Evolutionary conservation across 164 flowering plant species (phyloP), one percentile per base, ranked within the genome.

Genomic region (Pachysandra terminalis): DNA sequence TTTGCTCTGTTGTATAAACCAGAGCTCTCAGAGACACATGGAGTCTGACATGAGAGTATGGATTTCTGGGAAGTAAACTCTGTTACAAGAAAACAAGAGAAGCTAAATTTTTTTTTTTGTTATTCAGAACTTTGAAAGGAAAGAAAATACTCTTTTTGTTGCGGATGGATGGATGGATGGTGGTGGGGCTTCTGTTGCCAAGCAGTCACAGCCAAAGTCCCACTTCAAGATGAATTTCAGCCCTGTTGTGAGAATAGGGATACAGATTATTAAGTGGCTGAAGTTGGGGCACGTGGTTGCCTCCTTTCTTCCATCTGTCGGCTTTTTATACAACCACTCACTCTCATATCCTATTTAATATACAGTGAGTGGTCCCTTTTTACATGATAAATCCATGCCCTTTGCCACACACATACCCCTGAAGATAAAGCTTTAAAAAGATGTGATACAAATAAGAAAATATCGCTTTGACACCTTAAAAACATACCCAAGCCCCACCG

Each of bases 221-320:
- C 78, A 71, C 65, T 35, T 70, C 61, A 71, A 75, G 72, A 74
- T 74, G n/a, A 73, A 40, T 21, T 62, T 61, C 32, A 64, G 24
- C 57, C 56, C 56, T 78, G 81, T 77, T 77, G 80, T 75, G 81
- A 60, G 70, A 66, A 76, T 78, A 61, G 78, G 80, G 85, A 63
- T 77, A 84, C 83, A 82, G 66, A n/a, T n/a, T n/a, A 77, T 81
- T 78, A 73, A 86, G 83, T 81, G 96, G 91, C 69, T 74, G 65
- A 55, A 70, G 83, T 71, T 81, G 71, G 67, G 64, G 82, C 91
- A 85, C 90, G 87, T 81, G 79, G 56, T 71, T 84, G 88, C 81
- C 71, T 71, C 96, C 86, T 78, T 70, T 71, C 72, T 68, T 54
- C 87, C 89, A 74, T 77, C 92, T 86, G 87, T 83, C 84, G 73